phyloP scores from a whole-genome alignment of 176 grass and related monocot species.

The Tuctoria greenei region DNA sequence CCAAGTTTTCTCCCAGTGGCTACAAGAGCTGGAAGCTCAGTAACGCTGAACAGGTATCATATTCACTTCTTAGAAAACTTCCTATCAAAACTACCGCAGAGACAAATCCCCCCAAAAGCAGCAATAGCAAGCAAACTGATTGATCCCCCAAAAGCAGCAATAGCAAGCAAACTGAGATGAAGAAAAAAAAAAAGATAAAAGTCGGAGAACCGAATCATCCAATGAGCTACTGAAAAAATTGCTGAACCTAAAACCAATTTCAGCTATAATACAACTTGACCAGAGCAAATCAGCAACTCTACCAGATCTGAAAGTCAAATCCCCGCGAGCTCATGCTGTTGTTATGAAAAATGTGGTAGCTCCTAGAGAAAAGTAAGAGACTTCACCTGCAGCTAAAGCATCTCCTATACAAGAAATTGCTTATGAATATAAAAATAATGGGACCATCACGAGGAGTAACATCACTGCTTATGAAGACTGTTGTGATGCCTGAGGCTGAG shows the following conservation, averaged over 20 bases:
- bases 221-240: slow-evolving; percentile 57
- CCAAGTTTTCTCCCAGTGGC: slow-evolving; percentile 44
- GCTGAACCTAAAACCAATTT: slow-evolving; percentile 58
- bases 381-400: slow-evolving; percentile 28
- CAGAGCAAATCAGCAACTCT: slow-evolving; percentile 81
- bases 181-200: slow-evolving; percentile 76
- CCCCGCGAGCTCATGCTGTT: slow-evolving; percentile 31
- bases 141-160: slow-evolving; percentile 37
- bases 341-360: slow-evolving; percentile 25
- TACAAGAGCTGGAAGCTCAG: slow-evolving; percentile 62
- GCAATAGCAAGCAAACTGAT: slow-evolving; percentile 43
- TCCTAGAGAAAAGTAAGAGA: slow-evolving; percentile 40
- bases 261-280: slow-evolving; percentile 88
- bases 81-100: slow-evolving; percentile 38
- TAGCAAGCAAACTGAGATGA: slow-evolving; percentile 66
- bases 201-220: slow-evolving; percentile 48
- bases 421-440: slow-evolving; percentile 32
- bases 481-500: slow-evolving; percentile 63
- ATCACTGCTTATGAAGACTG: slow-evolving; percentile 53
- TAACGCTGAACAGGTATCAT: slow-evolving; percentile 44
- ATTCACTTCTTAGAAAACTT: slow-evolving; percentile 47
- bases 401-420: slow-evolving; percentile 34
- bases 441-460: slow-evolving; percentile 30
- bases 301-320: slow-evolving; percentile 71
- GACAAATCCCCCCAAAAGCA: slow-evolving; percentile 43